phyloP scores from a whole-genome alignment of 2,329 filamentous ascomycete species.

The Septoria petroselini region DNA sequence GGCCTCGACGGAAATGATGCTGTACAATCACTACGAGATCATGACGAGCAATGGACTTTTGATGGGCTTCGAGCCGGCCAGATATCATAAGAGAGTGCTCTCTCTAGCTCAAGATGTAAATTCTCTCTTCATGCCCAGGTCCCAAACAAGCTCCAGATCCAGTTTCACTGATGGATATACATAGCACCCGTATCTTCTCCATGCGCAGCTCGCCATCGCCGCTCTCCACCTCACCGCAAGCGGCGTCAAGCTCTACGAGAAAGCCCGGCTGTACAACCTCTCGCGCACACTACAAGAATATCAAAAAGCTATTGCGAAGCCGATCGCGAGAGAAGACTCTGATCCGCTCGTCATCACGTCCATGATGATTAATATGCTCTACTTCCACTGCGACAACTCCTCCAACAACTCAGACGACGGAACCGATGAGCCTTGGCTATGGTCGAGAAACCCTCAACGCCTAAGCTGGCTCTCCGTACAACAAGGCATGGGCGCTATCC shows the following conservation, averaged over 20 bases:
- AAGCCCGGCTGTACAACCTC: conserved; percentile 12
- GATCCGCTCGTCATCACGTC: conserved; percentile 18
- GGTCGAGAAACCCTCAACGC: conserved; percentile 9
- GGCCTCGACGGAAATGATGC: conserved; percentile 5
- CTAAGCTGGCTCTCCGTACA: conserved; percentile 18
- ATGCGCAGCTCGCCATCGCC: conserved; percentile 15
- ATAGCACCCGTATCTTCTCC: conserved; percentile 15
- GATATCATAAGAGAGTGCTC: conserved; percentile 15
- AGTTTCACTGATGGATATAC: neutral
- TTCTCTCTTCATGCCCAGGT: no score
- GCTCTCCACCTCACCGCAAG: conserved; percentile 13
- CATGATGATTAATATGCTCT: conserved; percentile 16
- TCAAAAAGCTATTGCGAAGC: conserved; percentile 14
- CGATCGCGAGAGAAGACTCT: conserved; percentile 14
- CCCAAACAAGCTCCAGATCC: neutral
- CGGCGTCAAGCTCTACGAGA: conserved; percentile 3
- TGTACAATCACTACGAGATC: conserved; percentile 15
- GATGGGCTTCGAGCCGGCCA: conserved; percentile 12
- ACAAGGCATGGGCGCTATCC: conserved; percentile 16
- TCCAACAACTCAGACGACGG: neutral
- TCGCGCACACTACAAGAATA: conserved; percentile 15
- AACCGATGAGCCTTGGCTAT: conserved; percentile 17
- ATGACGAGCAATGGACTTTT: conserved; percentile 16
- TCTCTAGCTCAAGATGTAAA: conserved; percentile 16
- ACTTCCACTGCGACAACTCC: conserved; percentile 3